phyloP scores from a whole-genome alignment of 2,329 filamentous ascomycete genomes.

The Pseudopyricularia javanii region DNA sequence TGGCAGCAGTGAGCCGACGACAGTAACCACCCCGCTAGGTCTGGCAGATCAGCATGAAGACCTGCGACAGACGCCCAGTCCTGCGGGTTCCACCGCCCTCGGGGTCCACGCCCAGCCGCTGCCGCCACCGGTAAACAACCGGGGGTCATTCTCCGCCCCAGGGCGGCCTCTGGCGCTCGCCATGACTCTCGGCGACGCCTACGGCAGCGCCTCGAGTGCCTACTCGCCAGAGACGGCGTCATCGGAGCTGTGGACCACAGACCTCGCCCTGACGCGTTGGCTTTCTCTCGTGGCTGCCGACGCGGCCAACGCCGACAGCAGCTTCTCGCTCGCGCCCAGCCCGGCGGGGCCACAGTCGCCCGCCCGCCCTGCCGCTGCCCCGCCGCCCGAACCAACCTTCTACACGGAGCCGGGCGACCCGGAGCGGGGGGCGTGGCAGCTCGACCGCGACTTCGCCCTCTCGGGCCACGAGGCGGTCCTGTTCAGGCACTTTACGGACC shows the following conservation, averaged over 20 bases:
- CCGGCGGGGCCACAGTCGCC: conserved; percentile 4
- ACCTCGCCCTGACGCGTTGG: conserved; percentile 17
- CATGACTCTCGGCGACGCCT: not conserved
- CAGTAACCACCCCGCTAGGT: not conserved
- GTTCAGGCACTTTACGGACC: conserved; percentile 16
- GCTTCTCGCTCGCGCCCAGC: conserved; percentile 10
- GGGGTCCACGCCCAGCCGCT: too few species aligned
- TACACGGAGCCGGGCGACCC: not conserved
- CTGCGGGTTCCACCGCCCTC: too few species aligned
- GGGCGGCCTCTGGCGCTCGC: not conserved
- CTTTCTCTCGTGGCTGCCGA: conserved; percentile 17
- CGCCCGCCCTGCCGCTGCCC: conserved; percentile 10
- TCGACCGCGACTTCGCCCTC: conserved; percentile 11
- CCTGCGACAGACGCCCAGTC: too few species aligned
- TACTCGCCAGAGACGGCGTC: not conserved
- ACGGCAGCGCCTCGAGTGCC: not conserved
- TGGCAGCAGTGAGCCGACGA: not conserved
- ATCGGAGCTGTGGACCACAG: conserved; percentile 5
- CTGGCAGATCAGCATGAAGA: not conserved
- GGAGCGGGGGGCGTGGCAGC: conserved; percentile 9
- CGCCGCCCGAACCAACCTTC: conserved; percentile 8
- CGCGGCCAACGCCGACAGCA: conserved; percentile 17
- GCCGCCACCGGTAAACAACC: not conserved
- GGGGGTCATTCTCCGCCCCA: not conserved
- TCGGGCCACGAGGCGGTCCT: conserved; percentile 14